Base-by-base conservation (phyloP, 805 yeast species). In the Wickerhamiella kurtzmanii region DNA sequence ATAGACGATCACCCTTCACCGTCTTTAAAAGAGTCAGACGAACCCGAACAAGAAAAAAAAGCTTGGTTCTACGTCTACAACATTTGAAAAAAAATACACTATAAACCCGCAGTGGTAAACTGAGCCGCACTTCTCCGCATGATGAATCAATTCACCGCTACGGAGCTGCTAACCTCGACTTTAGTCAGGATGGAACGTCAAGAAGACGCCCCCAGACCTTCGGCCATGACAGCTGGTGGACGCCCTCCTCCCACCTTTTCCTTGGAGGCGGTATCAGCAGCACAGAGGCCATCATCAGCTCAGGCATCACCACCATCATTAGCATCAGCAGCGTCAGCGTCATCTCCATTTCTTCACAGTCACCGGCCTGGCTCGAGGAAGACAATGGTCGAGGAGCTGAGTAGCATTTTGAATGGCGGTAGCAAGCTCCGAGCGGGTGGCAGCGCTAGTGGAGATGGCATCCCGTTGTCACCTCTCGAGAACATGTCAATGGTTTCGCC, bases 401-500 rank as follows among this genome's bases (percentile, higher is more conserved):
- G 32, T 11, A 25, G 32, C 32, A 25, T 25, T 25, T 11, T 25
- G 32, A 25, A 25, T 25, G 32, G 32, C 6, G 32, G 11, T 25
- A 11, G 9, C 9, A 25, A 11, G 32, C 32, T 25, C 32, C 32
- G 11, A 6, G 9, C 6, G n/a, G 19, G 19, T 21, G 41, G 41
- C 22, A 15, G 38, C 19, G 38, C 6, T 17, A 25, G 11, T 11
- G 41, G 9, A 4, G n/a, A 21, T n/a, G n/a, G n/a, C n/a, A n/a
- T n/a, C n/a, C n/a, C n/a, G n/a, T n/a, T n/a, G 22, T 13, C 15
- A n/a, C 20, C 41, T 6, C 22, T 38, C 41, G 25, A 18, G 9
- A 38, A 50, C 22, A 62, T 62, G 65, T 56, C 63, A 28, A 50
- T 62, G 48, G 61, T 62, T 11, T 58, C 63, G 20, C 65, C 65